Conservation (phyloP, 1,284 basidiomycete genomes). For the Gastroboletus turbinatus region DNA sequence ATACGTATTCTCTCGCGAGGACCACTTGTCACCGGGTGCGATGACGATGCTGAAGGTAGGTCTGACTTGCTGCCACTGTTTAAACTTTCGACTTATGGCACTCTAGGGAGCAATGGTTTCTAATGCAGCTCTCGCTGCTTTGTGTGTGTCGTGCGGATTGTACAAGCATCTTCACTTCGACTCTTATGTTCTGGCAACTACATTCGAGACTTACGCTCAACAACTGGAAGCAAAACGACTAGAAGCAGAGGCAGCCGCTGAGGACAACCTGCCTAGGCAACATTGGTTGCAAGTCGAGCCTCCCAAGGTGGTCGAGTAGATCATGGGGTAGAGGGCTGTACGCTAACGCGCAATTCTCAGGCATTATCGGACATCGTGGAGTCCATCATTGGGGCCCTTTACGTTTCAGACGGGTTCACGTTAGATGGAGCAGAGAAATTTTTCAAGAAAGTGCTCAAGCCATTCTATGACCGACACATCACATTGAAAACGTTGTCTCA, state of each 20-base stretch:
- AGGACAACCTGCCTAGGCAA: constrained; percentile 56
- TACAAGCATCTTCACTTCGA: constrained; percentile 60
- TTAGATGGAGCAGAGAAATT: constrained; percentile 57
- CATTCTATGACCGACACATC: constrained; percentile 74
- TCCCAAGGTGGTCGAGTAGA: constrained; percentile 57
- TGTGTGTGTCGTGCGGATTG: constrained; percentile 68
- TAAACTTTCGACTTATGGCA: constrained; percentile 4
- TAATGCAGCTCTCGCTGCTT: constrained; percentile 68
- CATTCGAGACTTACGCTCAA: constrained; percentile 55
- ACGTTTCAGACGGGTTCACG: constrained; percentile 70
- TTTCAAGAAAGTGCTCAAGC: constrained; percentile 64
- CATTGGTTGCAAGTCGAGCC: constrained; percentile 76
- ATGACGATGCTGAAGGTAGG: constrained; percentile 74
- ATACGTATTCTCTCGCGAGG: constrained; percentile 64
- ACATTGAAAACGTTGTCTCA: constrained; percentile 66
- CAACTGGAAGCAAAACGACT: constrained; percentile 47
- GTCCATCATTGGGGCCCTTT: constrained; percentile 71
- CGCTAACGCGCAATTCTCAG: constrained; percentile 38
- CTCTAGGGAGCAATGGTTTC: constrained; percentile 77
- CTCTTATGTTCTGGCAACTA: constrained; percentile 47
- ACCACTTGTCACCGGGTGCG: constrained; percentile 63
- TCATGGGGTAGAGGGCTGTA: neutral
- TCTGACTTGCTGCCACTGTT: neutral
- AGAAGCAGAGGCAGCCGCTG: constrained; percentile 50
- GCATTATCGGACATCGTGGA: constrained; percentile 75